These are phyloP conservation scores for Austroboletus novae-zelandiae DNA, from an alignment of 1,284 basidiomycete genomes.

Conservation along the genomic window DNA sequence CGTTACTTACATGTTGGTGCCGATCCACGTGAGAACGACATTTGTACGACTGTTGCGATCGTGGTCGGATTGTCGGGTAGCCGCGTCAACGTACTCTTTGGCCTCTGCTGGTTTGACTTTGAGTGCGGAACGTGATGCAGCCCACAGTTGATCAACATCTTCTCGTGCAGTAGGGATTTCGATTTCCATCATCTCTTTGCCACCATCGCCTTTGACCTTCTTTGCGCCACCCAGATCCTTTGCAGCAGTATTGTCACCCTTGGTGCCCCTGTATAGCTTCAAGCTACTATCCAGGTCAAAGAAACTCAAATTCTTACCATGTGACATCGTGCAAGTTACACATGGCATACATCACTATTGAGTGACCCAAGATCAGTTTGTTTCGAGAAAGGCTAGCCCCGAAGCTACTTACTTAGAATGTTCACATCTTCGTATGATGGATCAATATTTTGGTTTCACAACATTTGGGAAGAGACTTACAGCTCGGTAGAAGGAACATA, in stretches of 20 bases:
- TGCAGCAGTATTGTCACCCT: constrained; percentile 82
- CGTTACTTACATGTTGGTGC: constrained; percentile 70
- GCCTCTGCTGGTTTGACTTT: constrained; percentile 62
- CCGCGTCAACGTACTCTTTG: constrained; percentile 82
- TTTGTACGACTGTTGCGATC: constrained; percentile 82
- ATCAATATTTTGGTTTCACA: constrained; percentile 11
- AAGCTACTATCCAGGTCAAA: background rate
- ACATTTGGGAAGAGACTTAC: constrained; percentile 41
- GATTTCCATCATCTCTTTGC: constrained; percentile 84
- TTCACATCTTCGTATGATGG: constrained; percentile 63
- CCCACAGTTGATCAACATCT: constrained; percentile 86
- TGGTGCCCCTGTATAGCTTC: constrained; percentile 65
- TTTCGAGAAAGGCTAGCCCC: background rate
- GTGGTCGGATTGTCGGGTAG: constrained; percentile 86
- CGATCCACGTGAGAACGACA: constrained; percentile 83
- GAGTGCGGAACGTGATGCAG: constrained; percentile 65
- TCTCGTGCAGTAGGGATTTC: constrained; percentile 78
- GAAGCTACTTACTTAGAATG: constrained; percentile 61
- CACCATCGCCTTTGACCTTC: constrained; percentile 79
- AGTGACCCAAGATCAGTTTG: background rate
- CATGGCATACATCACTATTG: constrained; percentile 82
- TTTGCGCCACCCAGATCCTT: constrained; percentile 89
- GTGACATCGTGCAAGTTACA: constrained; percentile 89
- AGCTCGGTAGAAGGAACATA: constrained; percentile 76
- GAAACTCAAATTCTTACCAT: constrained; percentile 45